Evolutionary conservation across 1,284 basidiomycete genomes (phyloP), one percentile per base, ranked within the genome.

Genomic region (Ustilago lituana): DNA sequence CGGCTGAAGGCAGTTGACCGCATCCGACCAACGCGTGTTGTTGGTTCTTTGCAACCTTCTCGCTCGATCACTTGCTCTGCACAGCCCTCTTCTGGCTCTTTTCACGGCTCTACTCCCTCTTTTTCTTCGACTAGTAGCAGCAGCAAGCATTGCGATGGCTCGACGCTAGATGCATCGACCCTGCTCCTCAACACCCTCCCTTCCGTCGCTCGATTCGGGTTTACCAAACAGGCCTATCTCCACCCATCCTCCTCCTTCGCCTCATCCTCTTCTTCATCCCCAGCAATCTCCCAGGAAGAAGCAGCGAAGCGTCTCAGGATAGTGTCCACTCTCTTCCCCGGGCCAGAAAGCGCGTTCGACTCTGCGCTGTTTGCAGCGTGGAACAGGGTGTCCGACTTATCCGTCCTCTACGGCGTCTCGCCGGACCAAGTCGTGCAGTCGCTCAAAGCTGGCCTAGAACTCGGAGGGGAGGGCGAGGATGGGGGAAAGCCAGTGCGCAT

Each of bases 251-350:
- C 20, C 17, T 9, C 10, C 2, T n/a, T n/a, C 32, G 14, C 38
- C 20, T 15, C 48, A 2, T 51, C 38, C 15, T 29, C 48, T 10
- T 12, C 46, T 15, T 27, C 33, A 24, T 11, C 32, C 5, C 10
- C n/a, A 7, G 6, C 50, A 0, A 9, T 52, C 19, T 33, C 22
- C 33, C 12, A 23, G 2, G 39, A 39, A 20, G 52, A 62, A 10
- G 1, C 41, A 4, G 9, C 26, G 4, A 45, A 44, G 5, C 36
- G 47, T 14, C 3, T 39, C 2, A 53, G 53, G 5, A 54, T 49
- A 2, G 1, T 61, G 6, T 4, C 17, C 0, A 62, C 62, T 4
- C 59, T 71, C 20, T 71, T 71, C 17, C 62, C 68, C 0, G 58
- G 68, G 5, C 54, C 53, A 1, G 50, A 39, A 0, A 38, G 38